A percentile compares a stretch with the other conserved stretches of the same genome.
These are phyloP conservation scores for Rhododendron molle DNA, from an alignment of 148 eudicot genomes.

Conservation along the genomic window DNA sequence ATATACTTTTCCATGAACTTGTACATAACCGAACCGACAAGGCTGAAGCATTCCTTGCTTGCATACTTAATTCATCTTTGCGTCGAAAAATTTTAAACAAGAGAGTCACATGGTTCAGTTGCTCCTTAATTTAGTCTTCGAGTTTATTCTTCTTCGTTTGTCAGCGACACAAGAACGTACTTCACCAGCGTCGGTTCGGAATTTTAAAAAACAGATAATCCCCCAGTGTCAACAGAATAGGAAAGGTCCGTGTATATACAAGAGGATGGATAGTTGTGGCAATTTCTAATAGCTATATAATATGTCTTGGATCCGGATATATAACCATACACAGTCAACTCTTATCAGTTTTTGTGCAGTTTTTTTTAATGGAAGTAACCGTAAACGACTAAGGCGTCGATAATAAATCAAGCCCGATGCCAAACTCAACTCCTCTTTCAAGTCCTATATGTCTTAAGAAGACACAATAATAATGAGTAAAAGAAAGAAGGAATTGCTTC, in stretches of 20 bases:
- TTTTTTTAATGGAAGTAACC: not conserved
- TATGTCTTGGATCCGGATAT: not conserved
- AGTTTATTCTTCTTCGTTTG: not conserved
- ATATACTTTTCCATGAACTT: constrained; percentile 7
- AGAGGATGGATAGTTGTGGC: not conserved
- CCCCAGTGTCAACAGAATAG: not conserved
- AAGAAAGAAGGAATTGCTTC: not conserved
- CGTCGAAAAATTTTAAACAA: not conserved
- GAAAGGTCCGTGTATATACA: not conserved
- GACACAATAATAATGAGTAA: not conserved
- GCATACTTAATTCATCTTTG: not conserved
- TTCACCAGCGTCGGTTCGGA: not conserved
- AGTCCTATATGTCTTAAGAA: not conserved
- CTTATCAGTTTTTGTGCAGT: not conserved
- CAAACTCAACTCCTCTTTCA: too few species aligned
- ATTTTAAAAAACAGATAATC: not conserved
- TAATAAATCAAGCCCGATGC: not conserved
- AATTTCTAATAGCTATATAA: not conserved
- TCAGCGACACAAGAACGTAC: not conserved
- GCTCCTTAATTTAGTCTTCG: not conserved
- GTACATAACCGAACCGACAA: not conserved
- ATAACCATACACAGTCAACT: not conserved
- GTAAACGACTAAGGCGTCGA: not conserved
- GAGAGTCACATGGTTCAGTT: not conserved
- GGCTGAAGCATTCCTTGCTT: not conserved